A percentile compares a stretch with the other conserved stretches of the same genome.
phyloP scores from a whole-genome alignment of 78 protist species.

The Tieghemostelium lacteum region DNA sequence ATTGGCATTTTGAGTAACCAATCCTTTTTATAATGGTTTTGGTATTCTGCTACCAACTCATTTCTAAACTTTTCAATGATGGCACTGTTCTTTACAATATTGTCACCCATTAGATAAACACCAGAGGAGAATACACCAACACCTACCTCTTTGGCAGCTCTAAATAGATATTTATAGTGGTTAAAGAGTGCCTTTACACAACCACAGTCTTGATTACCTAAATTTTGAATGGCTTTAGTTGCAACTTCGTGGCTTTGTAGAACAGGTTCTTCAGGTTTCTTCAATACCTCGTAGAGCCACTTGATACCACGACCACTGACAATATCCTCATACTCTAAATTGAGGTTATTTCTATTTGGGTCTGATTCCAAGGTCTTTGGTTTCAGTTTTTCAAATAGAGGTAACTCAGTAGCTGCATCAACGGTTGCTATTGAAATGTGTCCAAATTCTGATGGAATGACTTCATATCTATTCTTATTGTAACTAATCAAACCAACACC shows the following conservation, averaged over 20 bases:
- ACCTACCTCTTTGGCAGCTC: conserved; percentile 64
- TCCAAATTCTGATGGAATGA: conserved; percentile 77
- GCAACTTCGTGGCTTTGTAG: conserved; percentile 38
- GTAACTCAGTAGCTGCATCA: not conserved
- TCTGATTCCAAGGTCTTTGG: too few species aligned
- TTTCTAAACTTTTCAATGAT: conserved; percentile 3
- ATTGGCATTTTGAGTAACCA: conserved; percentile 36
- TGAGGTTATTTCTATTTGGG: not conserved
- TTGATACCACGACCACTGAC: conserved; percentile 82
- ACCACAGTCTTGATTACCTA: not conserved
- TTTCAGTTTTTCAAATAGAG: conserved; percentile 11
- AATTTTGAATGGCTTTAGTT: not conserved
- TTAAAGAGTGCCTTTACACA: conserved; percentile 23
- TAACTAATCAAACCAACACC: conserved; percentile 70
- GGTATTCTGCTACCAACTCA: conserved; percentile 11
- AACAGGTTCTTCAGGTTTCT: not conserved
- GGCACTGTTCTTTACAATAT: conserved; percentile 37
- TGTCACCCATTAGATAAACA: conserved; percentile 77
- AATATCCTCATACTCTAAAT: conserved; percentile 76
- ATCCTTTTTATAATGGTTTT: conserved; percentile 46
- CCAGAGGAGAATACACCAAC: conserved; percentile 53
- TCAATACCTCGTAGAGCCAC: not conserved
- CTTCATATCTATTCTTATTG: conserved; percentile 10
- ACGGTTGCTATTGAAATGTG: conserved; percentile 43
- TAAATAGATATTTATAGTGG: conserved; percentile 69